Percentiles rank a stretch among this genome's conserved stretches.
Evolutionary conservation across 345 rosid genomes (phyloP).

Genomic region (Aquilaria yunnanensis): DNA sequence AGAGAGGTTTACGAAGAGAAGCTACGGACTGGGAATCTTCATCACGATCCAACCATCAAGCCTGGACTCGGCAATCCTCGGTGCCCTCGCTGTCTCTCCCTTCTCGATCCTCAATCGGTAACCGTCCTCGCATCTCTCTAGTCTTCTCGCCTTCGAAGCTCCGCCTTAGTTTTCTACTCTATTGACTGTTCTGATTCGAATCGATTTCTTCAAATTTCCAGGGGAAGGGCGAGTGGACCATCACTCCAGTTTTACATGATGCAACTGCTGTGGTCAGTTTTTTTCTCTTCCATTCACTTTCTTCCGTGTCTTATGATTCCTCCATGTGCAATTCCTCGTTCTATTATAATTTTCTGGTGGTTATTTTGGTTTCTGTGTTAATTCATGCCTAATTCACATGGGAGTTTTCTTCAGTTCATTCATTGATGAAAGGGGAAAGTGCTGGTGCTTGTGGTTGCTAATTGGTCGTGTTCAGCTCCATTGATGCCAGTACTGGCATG

Average conservation of each 20-base stretch:
- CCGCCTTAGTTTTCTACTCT: neutral
- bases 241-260: slow-evolving; percentile 77
- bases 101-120: slow-evolving; percentile 61
- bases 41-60: slow-evolving; percentile 81
- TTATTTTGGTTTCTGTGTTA: too few relatives aligned
- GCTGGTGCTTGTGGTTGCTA: too few relatives aligned
- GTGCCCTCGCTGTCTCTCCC: slow-evolving; percentile 93
- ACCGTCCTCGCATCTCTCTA: neutral
- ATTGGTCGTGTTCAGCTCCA: too few relatives aligned
- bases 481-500: too few relatives aligned
- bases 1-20: slow-evolving; percentile 87
- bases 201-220: slow-evolving; percentile 13
- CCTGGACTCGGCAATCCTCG: slow-evolving; percentile 92
- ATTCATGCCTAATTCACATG: neutral
- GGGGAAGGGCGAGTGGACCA: slow-evolving; percentile 74
- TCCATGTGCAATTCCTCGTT: too few relatives aligned
- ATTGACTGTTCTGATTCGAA: neutral
- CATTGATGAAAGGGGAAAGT: too few relatives aligned
- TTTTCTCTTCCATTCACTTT: neutral
- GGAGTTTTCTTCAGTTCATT: neutral
- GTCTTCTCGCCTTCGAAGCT: too few relatives aligned
- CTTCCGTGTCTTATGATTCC: too few relatives aligned
- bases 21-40: slow-evolving; percentile 54
- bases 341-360: neutral
- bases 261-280: slow-evolving; percentile 80